A percentile compares a stretch with the other conserved stretches of the same genome.
Conservation (phyloP, 2,329 filamentous ascomycete species). For the Cladosporium sp. region DNA sequence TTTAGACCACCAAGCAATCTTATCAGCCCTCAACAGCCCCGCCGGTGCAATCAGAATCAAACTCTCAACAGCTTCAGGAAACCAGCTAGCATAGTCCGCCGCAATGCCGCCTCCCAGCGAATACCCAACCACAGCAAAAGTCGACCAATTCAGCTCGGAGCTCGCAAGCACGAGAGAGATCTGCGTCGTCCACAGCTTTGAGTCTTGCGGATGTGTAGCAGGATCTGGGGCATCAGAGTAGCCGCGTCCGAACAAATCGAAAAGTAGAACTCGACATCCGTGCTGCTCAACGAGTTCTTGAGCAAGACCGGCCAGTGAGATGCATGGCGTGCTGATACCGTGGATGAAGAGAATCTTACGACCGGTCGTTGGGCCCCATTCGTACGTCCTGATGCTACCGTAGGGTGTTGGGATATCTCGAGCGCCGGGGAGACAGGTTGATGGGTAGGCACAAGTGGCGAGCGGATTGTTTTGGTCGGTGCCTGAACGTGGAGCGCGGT, state of each 20-base stretch:
- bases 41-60: conserved; percentile 75
- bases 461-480: background rate
- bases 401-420: conserved; percentile 67
- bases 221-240: conserved; percentile 70
- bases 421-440: conserved; percentile 63
- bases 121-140: conserved; percentile 73
- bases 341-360: conserved; percentile 72
- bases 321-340: conserved; percentile 74
- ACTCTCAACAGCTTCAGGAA: conserved; percentile 62
- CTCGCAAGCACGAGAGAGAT: conserved; percentile 67
- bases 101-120: conserved; percentile 74
- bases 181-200: conserved; percentile 68
- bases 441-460: conserved; percentile 53
- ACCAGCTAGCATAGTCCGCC: conserved; percentile 65
- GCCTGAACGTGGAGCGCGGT: background rate
- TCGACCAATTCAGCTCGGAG: conserved; percentile 64
- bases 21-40: conserved; percentile 65
- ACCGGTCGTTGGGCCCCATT: conserved; percentile 68
- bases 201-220: conserved; percentile 64
- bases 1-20: conserved; percentile 58
- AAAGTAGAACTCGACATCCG: conserved; percentile 74
- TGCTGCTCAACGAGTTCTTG: conserved; percentile 57
- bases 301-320: conserved; percentile 64
- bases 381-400: conserved; percentile 69
- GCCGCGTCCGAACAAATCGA: conserved; percentile 73